Conservation (phyloP, 345 rosid genomes). For the Arabidopsis thaliana region DNA sequence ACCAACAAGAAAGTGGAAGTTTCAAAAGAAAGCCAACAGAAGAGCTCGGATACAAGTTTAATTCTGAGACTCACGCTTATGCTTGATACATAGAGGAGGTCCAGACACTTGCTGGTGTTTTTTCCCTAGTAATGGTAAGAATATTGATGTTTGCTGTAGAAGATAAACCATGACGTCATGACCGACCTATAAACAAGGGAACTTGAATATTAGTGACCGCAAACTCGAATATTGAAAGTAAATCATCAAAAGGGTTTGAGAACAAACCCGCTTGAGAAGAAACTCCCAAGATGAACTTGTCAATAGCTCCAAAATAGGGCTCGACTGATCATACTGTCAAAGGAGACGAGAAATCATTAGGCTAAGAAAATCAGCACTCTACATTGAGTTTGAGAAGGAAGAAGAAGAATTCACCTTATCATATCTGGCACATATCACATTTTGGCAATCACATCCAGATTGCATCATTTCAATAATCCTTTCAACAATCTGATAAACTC, state of each 20-base stretch:
- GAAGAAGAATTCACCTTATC: slow-evolving; percentile 52
- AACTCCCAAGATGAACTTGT: slow-evolving; percentile 66
- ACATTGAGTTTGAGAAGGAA: not conserved
- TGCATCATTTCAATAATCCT: slow-evolving; percentile 54
- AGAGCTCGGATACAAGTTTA: not conserved
- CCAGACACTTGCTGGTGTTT: slow-evolving; percentile 81
- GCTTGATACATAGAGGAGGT: slow-evolving; percentile 34
- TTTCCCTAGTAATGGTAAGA: slow-evolving; percentile 56
- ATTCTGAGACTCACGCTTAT: slow-evolving; percentile 31
- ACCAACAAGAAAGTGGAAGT: not conserved
- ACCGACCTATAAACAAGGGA: slow-evolving; percentile 61
- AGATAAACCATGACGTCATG: slow-evolving; percentile 68
- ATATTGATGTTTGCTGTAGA: slow-evolving; percentile 61
- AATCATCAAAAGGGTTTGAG: slow-evolving; percentile 2
- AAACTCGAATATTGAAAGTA: slow-evolving; percentile 21
- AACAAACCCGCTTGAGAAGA: slow-evolving; percentile 70
- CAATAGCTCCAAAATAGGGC: slow-evolving; percentile 60
- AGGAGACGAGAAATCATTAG: not conserved
- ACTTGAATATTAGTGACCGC: not conserved
- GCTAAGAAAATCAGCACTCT: not conserved
- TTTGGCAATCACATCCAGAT: slow-evolving; percentile 38
- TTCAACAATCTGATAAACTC: slow-evolving; percentile 58
- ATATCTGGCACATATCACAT: slow-evolving; percentile 60
- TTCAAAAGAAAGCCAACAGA: not conserved
- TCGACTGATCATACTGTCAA: slow-evolving; percentile 56